Base-by-base conservation (phyloP, 192 early-diverging fungal genomes). In the Jimgerdemannia flammicorona region DNA sequence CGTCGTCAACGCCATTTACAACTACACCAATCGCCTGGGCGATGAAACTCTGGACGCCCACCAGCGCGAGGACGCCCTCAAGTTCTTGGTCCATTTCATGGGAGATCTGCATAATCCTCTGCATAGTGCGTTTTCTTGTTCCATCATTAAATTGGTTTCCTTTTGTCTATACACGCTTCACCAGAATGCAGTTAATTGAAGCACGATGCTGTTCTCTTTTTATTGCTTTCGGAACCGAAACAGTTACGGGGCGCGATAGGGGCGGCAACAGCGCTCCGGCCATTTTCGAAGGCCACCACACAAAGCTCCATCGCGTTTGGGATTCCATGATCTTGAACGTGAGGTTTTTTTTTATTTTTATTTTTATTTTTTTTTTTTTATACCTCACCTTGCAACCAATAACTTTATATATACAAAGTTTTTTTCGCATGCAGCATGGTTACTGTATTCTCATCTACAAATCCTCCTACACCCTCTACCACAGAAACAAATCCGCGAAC, bases 101-200 rank as follows among this genome's bases (percentile, higher is more conserved):
- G 85, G 85, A 9, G 85, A 86, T 75, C 75, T 86, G 20, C 83
- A 84, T 66, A 80, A 84, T 65, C 85, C 85, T 17, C 71, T 86
- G 40, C 85, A 86, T 63, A 3, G 75, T 73, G 77, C 78, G 63
- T 83, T 74, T 3, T 72, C 67, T 44, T 73, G 75, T 17, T 74
- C 73, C 66, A 75, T 78, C 74, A 78, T 63, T 71, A 81, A 66
- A 70, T 79, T 43, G 3, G 29, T 73, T 66, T 70, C 10, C 29
- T 29, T 29, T 29, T 29, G 29, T 29, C 29, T 29, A 29, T 29
- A 29, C 29, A 1, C 29, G 29, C 1, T 0, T 29, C 29, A 29
- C 29, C 29, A 29, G 29, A 29, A 29, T 29, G 29, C 29, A 29
- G 29, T 29, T 29, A n/a, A 29, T 29, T 29, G 29, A 29, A 29